Conservation (phyloP, 179 eudicot genomes). For the Beta lomatogona region DNA sequence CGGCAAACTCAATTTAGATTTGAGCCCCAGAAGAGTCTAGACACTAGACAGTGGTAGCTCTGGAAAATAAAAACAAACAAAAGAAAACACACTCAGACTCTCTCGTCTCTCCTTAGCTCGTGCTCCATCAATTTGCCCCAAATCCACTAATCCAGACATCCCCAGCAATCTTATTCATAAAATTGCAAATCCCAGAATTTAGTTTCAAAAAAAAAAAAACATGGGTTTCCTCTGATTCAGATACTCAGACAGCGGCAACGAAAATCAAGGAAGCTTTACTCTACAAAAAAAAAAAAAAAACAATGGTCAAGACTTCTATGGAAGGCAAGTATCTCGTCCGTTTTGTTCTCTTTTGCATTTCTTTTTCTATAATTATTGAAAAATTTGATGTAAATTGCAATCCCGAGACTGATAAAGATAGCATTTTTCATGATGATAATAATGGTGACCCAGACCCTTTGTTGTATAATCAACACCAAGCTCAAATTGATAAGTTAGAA, state of each 20-base stretch:
- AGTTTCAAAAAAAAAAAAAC: not conserved
- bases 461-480: slow-evolving; percentile 39
- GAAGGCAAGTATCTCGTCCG: slow-evolving; percentile 54
- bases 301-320: slow-evolving; percentile 18
- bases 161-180: not conserved
- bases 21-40: too few species aligned
- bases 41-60: not conserved
- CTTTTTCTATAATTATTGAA: not conserved
- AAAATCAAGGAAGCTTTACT: not conserved
- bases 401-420: slow-evolving; percentile 19
- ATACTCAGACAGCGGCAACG: not conserved
- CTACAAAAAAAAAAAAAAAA: too few species aligned
- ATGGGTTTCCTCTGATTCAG: not conserved
- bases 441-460: not conserved
- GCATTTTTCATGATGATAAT: not conserved
- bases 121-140: not conserved
- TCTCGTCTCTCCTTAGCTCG: not conserved
- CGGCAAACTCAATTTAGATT: not conserved
- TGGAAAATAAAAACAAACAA: not conserved
- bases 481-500: slow-evolving; percentile 73
- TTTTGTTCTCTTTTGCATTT: slow-evolving; percentile 28
- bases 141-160: not conserved
- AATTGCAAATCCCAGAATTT: not conserved
- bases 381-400: slow-evolving; percentile 24
- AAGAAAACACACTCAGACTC: not conserved